Conservation (phyloP, 495 filamentous ascomycete genomes). For the Copromyces sp. region DNA sequence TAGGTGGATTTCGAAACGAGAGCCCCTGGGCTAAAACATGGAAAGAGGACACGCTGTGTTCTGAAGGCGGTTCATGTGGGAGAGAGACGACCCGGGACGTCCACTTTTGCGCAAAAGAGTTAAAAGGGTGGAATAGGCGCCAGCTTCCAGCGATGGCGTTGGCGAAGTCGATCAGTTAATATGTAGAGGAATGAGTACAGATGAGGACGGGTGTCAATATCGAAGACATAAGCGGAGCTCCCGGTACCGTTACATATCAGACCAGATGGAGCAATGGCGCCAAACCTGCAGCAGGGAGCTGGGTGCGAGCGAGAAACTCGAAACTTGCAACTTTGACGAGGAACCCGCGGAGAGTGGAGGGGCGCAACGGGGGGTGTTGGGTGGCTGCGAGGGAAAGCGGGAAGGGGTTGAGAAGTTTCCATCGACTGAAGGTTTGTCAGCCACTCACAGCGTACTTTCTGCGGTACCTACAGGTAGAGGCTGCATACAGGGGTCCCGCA, state of each 20-base stretch:
- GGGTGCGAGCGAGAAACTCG: background rate
- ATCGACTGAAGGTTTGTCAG: background rate
- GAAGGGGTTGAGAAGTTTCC: background rate
- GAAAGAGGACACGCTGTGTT: background rate
- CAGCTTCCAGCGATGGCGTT: constrained; percentile 16
- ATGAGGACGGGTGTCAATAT: background rate
- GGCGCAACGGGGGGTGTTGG: background rate
- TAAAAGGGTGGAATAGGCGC: constrained; percentile 2
- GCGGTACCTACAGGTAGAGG: background rate
- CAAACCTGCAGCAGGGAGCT: background rate
- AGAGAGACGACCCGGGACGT: background rate
- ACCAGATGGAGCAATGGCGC: background rate
- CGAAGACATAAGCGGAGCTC: background rate
- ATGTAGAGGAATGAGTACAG: background rate
- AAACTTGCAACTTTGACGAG: background rate
- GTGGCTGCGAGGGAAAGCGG: background rate
- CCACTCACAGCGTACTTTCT: background rate
- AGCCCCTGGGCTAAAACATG: background rate
- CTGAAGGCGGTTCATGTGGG: background rate
- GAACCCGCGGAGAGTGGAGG: background rate
- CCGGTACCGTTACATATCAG: background rate
- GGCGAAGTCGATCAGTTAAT: background rate
- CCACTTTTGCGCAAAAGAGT: background rate
- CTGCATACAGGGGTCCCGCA: background rate
- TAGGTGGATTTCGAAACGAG: background rate